phyloP scores from a whole-genome alignment of 805 yeast genomes.

The Hanseniaspora vineae region DNA sequence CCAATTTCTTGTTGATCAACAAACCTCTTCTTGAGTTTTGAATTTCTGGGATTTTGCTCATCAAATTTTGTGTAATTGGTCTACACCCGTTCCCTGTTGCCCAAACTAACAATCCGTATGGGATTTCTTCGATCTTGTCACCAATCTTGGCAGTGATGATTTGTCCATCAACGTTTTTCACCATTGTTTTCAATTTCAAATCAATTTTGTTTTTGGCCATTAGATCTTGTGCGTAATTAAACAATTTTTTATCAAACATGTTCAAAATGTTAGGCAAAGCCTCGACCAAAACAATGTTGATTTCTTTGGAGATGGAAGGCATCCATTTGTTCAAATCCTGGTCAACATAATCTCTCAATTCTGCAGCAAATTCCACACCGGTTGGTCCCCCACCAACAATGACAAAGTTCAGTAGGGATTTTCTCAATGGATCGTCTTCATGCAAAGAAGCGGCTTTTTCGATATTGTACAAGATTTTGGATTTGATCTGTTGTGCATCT shows the following conservation, averaged over 20 bases:
- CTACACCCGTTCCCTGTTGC: slow-evolving; percentile 95
- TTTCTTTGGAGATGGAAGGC: slow-evolving; percentile 73
- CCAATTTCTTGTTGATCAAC: slow-evolving; percentile 68
- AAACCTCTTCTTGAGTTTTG: slow-evolving; percentile 84
- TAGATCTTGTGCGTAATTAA: slow-evolving; percentile 68
- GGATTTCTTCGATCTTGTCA: slow-evolving; percentile 56
- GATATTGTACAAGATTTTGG: slow-evolving; percentile 70
- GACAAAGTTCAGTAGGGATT: slow-evolving; percentile 72
- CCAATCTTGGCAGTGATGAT: slow-evolving; percentile 60
- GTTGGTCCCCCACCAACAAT: slow-evolving; percentile 99
- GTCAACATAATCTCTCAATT: slow-evolving; percentile 84
- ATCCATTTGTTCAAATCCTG: slow-evolving; percentile 84
- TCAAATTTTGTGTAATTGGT: slow-evolving; percentile 53
- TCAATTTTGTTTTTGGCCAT: slow-evolving; percentile 57
- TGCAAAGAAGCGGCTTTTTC: slow-evolving; percentile 81
- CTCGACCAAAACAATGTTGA: slow-evolving; percentile 76
- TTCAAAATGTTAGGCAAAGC: slow-evolving; percentile 81
- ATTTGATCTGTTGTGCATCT: slow-evolving; percentile 77
- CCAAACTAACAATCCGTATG: slow-evolving; percentile 92
- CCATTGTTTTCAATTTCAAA: slow-evolving; percentile 75
- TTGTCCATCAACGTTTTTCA: slow-evolving; percentile 66
- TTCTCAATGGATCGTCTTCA: slow-evolving; percentile 59
- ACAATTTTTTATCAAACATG: slow-evolving; percentile 56
- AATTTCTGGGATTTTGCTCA: slow-evolving; percentile 59
- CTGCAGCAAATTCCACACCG: slow-evolving; percentile 96